Evolutionary conservation across 2,329 filamentous ascomycete genomes (phyloP).

Genomic region (Cordyceps cicadae): DNA sequence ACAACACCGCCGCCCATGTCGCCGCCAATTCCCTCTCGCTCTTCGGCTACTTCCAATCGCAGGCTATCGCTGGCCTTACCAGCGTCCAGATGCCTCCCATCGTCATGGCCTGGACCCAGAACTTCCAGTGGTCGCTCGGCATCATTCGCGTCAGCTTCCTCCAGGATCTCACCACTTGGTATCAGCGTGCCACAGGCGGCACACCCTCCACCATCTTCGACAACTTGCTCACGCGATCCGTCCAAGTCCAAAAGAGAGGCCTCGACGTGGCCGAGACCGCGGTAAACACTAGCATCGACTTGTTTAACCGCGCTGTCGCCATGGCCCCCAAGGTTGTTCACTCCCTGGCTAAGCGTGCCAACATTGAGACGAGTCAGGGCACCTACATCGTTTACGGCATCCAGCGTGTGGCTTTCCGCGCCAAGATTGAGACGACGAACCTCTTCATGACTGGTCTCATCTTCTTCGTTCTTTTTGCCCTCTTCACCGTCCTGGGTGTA

Average conservation of each 20-base stretch:
- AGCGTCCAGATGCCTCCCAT: conserved; percentile 77
- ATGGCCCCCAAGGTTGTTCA: conserved; percentile 33
- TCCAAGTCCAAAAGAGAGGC: conserved; percentile 65
- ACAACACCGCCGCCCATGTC: conserved; percentile 89
- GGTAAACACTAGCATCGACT: conserved; percentile 28
- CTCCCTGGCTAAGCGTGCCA: conserved; percentile 44
- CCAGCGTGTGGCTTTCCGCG: conserved; percentile 79
- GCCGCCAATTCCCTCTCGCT: conserved; percentile 87
- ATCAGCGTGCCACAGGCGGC: conserved; percentile 86
- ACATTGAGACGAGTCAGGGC: conserved; percentile 45
- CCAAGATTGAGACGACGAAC: conserved; percentile 80
- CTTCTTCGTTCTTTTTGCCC: conserved; percentile 80
- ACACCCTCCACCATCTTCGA: conserved; percentile 75
- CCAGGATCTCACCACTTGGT: conserved; percentile 87
- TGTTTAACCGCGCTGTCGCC: conserved; percentile 48
- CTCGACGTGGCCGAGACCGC: conserved; percentile 16
- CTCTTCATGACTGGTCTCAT: conserved; percentile 86
- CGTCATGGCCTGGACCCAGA: conserved; percentile 88
- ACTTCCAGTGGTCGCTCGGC: conserved; percentile 98
- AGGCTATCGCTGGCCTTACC: conserved; percentile 83
- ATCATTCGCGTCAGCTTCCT: conserved; percentile 81
- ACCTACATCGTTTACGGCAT: conserved; percentile 68
- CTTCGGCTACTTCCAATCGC: conserved; percentile 89
- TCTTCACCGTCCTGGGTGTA: conserved; percentile 65
- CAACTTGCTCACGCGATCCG: conserved; percentile 63